These are phyloP conservation scores for Globisporangium takayamanum DNA, from an alignment of 352 stramenopile genomes.

Conservation along the genomic window DNA sequence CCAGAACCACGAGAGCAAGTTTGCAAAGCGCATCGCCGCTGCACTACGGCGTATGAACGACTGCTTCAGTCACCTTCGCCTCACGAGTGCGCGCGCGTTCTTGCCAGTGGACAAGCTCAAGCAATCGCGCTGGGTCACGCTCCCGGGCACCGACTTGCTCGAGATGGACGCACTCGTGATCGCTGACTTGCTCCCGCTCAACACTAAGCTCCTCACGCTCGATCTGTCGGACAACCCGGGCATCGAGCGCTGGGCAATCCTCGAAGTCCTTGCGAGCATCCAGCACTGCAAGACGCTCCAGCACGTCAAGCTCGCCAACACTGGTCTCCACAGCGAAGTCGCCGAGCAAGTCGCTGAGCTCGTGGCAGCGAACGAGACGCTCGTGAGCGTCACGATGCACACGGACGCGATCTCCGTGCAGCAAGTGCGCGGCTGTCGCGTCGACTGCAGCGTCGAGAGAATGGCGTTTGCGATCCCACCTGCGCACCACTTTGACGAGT, in stretches of 20 bases:
- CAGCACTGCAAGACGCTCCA: slow-evolving; percentile 43
- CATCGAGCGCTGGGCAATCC: slow-evolving; percentile 42
- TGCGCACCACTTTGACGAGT: slow-evolving; percentile 50
- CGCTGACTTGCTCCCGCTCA: slow-evolving; percentile 46
- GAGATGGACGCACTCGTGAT: slow-evolving; percentile 65
- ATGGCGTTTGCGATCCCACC: slow-evolving; percentile 23
- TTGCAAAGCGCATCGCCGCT: slow-evolving; percentile 34
- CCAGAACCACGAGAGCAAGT: slow-evolving; percentile 52
- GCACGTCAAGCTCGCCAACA: slow-evolving; percentile 46
- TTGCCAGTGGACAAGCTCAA: slow-evolving; percentile 61
- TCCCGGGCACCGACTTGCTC: slow-evolving; percentile 28
- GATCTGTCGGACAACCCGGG: slow-evolving; percentile 53
- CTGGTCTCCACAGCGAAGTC: slow-evolving; percentile 51
- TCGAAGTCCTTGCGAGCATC: slow-evolving; percentile 53
- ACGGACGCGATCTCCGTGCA: slow-evolving; percentile 33
- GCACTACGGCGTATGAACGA: slow-evolving; percentile 45
- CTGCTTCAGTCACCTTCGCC: slow-evolving; percentile 32
- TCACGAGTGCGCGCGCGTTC: slow-evolving; percentile 35
- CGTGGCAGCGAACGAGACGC: slow-evolving; percentile 46
- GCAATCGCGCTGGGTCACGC: slow-evolving; percentile 46
- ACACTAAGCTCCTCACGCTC: slow-evolving; percentile 47
- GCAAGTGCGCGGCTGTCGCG: slow-evolving; percentile 38
- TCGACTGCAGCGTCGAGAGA: slow-evolving; percentile 16
- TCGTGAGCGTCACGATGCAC: slow-evolving; percentile 59
- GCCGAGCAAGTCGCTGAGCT: slow-evolving; percentile 53